Evolutionary conservation across 768 basidiomycete genomes (phyloP), one percentile per base, ranked within the genome.

Genomic region (Boletus rubescentipes): DNA sequence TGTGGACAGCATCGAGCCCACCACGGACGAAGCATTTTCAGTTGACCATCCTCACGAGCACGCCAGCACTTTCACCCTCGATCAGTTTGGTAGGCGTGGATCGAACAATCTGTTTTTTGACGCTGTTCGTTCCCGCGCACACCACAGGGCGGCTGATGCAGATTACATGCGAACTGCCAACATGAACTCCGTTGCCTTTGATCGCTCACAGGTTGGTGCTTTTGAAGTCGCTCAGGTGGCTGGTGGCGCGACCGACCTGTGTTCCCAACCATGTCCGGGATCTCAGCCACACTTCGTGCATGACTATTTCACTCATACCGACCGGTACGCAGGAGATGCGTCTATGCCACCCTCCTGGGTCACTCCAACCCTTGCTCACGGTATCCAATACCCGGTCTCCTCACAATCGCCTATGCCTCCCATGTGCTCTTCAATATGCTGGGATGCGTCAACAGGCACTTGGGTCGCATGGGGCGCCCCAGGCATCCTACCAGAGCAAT

Each of bases 41-140:
- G 30, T 44, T 18, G 62, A 67, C 45, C 56, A 55, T 38, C 51
- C 55, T 20, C 44, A 58, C 51, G 57, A 53, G 35, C 48, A 60
- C 40, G n/a, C 44, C 39, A 49, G 54, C 23, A n/a, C 53, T 16
- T 51, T 55, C 15, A 9, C 40, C 45, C 16, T 57, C 36, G 65
- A 61, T 60, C 69, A 69, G 38, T 60, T 58, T 47, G 69, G 67
- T 37, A 67, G 72, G 39, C 72, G 68, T 35, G 66, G 61, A 40
- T 71, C 72, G 43, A 75, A 74, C 55, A 70, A 73, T 48, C 57
- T 73, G 15, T 62, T 73, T 49, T 77, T 76, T 57, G 77, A 75
- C 67, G 67, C 73, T 38, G 64, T 72, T 45, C 62, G 59, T 48
- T 51, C 64, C 18, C 68, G 64, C 21, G 14, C 51, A 32, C 57